A percentile compares a stretch with the other conserved stretches of the same genome.
Evolutionary conservation across 208 protist species (phyloP).

Genomic region (Wallacemonas rigidus): DNA sequence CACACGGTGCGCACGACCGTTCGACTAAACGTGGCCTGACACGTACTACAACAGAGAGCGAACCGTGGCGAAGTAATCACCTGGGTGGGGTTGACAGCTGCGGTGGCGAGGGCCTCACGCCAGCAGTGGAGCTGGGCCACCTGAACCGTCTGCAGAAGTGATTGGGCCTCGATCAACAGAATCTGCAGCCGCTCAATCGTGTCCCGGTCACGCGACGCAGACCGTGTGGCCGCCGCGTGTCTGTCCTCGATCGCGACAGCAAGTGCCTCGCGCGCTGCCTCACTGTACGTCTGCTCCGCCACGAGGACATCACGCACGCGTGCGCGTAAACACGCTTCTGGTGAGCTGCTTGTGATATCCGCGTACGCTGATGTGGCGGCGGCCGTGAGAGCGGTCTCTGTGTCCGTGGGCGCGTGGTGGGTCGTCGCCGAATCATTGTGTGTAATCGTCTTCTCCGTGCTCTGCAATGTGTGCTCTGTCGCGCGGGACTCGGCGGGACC

Average conservation of each 20-base stretch:
- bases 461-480: too few species aligned
- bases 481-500: too few species aligned
- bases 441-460: too few species aligned
- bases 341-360: not conserved
- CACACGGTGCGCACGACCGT: conserved; percentile 54
- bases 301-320: conserved; percentile 48
- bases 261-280: not conserved
- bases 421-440: too few species aligned
- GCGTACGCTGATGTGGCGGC: not conserved
- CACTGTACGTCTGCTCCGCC: conserved; percentile 19
- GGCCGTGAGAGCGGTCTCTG: not conserved
- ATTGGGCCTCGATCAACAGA: conserved; percentile 36
- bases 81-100: conserved; percentile 39
- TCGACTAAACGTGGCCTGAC: conserved; percentile 39
- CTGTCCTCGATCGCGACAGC: not conserved
- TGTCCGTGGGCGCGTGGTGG: too few species aligned
- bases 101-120: conserved; percentile 36
- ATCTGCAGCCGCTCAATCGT: conserved; percentile 33
- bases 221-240: not conserved
- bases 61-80: conserved; percentile 49
- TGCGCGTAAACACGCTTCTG: conserved; percentile 30
- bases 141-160: conserved; percentile 33
- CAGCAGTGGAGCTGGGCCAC: conserved; percentile 27
- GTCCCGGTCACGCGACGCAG: conserved; percentile 13
- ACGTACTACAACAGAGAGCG: conserved; percentile 33